These are phyloP conservation scores for Flaveria trinervia DNA, from an alignment of 129 eudicot species.

Conservation along the genomic window DNA sequence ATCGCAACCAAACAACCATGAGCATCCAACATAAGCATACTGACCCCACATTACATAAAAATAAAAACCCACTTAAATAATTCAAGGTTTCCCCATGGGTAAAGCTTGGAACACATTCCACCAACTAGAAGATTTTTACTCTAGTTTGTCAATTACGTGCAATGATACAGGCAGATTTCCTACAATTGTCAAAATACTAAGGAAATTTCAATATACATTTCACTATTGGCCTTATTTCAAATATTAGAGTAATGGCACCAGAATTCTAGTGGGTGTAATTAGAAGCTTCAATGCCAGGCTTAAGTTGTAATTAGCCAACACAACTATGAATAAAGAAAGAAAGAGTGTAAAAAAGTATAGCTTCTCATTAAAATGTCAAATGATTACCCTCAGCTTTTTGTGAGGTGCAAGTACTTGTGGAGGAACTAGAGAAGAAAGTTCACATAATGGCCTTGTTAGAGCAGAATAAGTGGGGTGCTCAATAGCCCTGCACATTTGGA, in stretches of 20 bases:
- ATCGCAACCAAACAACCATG: slow-evolving; percentile 18
- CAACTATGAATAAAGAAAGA: slow-evolving; percentile 9
- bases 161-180: background rate
- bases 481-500: slow-evolving; percentile 75
- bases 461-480: slow-evolving; percentile 99
- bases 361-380: slow-evolving; percentile 14
- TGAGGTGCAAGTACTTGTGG: slow-evolving; percentile 87
- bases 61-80: background rate
- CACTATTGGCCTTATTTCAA: background rate
- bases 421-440: slow-evolving; percentile 90
- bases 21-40: background rate
- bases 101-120: slow-evolving; percentile 9
- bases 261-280: slow-evolving; percentile 9
- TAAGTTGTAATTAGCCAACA: slow-evolving; percentile 25
- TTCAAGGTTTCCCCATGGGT: background rate
- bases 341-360: slow-evolving; percentile 5
- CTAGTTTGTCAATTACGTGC: slow-evolving; percentile 7
- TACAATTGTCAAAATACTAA: slow-evolving; percentile 16
- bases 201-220: background rate
- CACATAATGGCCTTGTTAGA: slow-evolving; percentile 98
- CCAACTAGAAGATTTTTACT: background rate
- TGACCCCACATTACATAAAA: background rate
- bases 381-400: slow-evolving; percentile 83
- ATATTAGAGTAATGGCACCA: background rate
- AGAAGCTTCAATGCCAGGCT: background rate